Evolutionary conservation across 2,329 filamentous ascomycete species (phyloP), one percentile per base, ranked within the genome.

Genomic region (Colletotrichum eremochloae): DNA sequence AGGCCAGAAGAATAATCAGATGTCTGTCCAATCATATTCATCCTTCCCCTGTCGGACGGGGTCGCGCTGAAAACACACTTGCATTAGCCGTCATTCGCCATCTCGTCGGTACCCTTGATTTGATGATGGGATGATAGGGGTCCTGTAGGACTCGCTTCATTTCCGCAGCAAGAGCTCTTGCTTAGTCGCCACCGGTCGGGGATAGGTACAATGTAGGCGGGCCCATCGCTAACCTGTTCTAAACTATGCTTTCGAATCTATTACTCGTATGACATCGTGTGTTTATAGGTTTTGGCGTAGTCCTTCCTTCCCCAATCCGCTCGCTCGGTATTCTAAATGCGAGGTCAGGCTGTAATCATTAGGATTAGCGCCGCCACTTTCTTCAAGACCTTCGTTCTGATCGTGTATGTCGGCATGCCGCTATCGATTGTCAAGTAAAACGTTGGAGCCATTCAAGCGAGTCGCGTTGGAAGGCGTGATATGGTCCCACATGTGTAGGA

Each of bases 41-140:
- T 33, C 24, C 36, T 18, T 56, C 18, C 18, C 29, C 29, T 2
- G 14, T 20, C 40, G 33, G 33, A 61, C 38, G 55, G 55, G 66
- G 24, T 56, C 55, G 40, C 38, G 38, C 9, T 53, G 20, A 33
- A 38, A 53, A 24, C 69, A 46, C 44, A 63, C 70, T 60, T 69
- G 70, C 70, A 72, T 72, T 69, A 69, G 70, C 38, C 38, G 15
- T 46, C 48, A 40, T 24, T 42, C 36, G 24, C 4, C 42, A 40
- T 42, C 50, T 24, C 12, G 18, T 18, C 20, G 3, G 20, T 40
- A n/a, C 18, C 36, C 33, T 53, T 38, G 38, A 44, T 11, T 15
- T 42, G 38, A 55, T 44, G 24, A 55, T 55, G 24, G 50, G 50
- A 55, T 50, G 62, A 12, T n/a, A 40, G 55, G 20, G 36, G 29